Base-by-base conservation (phyloP, 2,329 filamentous ascomycete species). In the Xylariales sp. region DNA sequence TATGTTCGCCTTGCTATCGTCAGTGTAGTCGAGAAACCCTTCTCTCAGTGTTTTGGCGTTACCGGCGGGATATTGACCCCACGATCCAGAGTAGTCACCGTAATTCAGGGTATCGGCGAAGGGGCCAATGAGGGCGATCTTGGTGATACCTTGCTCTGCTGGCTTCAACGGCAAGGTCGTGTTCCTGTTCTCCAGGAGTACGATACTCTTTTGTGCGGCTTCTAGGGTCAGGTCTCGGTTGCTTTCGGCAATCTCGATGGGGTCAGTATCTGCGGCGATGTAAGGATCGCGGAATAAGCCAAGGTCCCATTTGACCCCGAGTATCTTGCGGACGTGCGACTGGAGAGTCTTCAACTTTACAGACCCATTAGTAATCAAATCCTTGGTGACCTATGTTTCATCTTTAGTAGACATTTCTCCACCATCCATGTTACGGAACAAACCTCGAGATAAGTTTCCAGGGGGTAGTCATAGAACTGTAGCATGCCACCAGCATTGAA, bases 401-500 rank as follows among this genome's bases (percentile, higher is more conserved):
- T 21, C 9, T 9, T 33, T 4, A 41, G 39, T 15, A 21, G 16
- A n/a, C n/a, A n/a, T n/a, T n/a, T n/a, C n/a, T 15, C 2, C 6
- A 15, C 9, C 12, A 8, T 19, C 10, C 22, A 38, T 5, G 7
- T 10, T 4, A n/a, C n/a, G n/a, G n/a, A n/a, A n/a, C 15, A 44
- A 19, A 59, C 56, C 32, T 66, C 61, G 19, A 68, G 51, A 31
- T 63, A 66, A 6, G 54, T 50, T 9, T 63, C 59, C 11, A 70
- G 43, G 3, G 65, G 58, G 43, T 65, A 69, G 44, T 70, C 66
- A 34, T 70, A 70, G 43, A 64, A 70, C 38, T 69, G 67, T 2
- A 69, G 51, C 64, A 70, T 70, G 1, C 65, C 63, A 24, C 67
- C 67, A 3, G 64, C 64, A 39, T 66, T 66, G 39, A 66, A 66